Evolutionary conservation across 768 basidiomycete genomes (phyloP).

Genomic region (Chalciporus piperatus): DNA sequence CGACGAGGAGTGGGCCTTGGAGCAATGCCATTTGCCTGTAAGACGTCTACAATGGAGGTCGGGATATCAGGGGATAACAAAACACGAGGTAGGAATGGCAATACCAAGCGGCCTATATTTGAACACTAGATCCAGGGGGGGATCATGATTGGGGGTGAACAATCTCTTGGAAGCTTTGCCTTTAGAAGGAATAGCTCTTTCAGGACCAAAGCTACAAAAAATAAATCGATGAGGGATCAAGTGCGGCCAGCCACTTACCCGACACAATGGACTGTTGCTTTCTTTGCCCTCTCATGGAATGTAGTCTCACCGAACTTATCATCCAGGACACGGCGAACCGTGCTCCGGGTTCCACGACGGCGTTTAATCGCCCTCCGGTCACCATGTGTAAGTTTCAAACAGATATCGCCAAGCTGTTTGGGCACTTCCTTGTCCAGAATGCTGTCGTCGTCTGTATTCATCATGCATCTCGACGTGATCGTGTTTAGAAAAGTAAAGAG

Average conservation of each 20-base stretch:
- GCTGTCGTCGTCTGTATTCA: conserved; percentile 19
- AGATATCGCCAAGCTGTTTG: conserved; percentile 17
- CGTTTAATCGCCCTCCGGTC: no score
- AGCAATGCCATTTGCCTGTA: conserved; percentile 21
- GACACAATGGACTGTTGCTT: conserved; percentile 18
- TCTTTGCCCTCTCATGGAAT: conserved; percentile 23
- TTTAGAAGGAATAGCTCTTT: neutral
- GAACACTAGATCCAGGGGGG: conserved; percentile 16
- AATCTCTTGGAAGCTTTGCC: no score
- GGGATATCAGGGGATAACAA: neutral
- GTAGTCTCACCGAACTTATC: neutral
- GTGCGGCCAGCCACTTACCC: conserved; percentile 4
- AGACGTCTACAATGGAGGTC: conserved; percentile 7
- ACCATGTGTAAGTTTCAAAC: conserved; percentile 6
- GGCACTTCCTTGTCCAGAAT: conserved; percentile 7
- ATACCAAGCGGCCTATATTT: conserved; percentile 17
- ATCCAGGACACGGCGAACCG: rapidly evolving
- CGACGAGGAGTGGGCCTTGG: neutral
- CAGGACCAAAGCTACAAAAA: conserved; percentile 13
- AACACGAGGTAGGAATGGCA: neutral
- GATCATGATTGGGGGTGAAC: conserved; percentile 3
- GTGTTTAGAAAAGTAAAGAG: neutral
- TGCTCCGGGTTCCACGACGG: no score
- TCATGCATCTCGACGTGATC: neutral
- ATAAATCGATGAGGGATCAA: neutral